phyloP scores from a whole-genome alignment of 345 rosid species.

The Litchi chinensis region DNA sequence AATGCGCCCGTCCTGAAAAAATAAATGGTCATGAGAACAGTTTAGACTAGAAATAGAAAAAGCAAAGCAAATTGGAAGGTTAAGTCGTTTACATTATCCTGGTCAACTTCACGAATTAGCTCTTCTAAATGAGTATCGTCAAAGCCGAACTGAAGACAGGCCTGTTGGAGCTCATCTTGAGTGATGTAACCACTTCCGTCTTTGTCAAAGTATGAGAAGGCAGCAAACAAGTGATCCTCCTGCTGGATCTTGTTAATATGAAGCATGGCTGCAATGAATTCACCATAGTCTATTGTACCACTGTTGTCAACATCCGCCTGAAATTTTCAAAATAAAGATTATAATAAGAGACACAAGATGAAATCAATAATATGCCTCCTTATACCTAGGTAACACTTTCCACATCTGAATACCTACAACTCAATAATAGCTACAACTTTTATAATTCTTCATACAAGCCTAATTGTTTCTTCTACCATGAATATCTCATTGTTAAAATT shows the following conservation, averaged over 20 bases:
- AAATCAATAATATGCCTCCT: not conserved
- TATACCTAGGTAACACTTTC: not conserved
- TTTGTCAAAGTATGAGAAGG: conserved; percentile 86
- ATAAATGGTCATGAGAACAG: not conserved
- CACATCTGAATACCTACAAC: not conserved
- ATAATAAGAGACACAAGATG: not conserved
- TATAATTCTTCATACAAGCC: not conserved
- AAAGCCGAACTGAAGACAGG: conserved; percentile 76
- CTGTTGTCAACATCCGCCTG: conserved; percentile 95
- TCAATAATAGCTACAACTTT: not conserved
- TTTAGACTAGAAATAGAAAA: not conserved
- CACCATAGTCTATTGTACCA: conserved; percentile 89
- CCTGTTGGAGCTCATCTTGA: conserved; percentile 81
- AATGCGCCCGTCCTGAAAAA: conserved; percentile 76
- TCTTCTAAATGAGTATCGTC: conserved; percentile 66
- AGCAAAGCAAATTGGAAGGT: not conserved
- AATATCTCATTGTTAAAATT: too few relatives aligned
- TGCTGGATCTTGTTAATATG: conserved; percentile 82
- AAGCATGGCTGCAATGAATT: conserved; percentile 92
- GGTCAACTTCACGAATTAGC: conserved; percentile 73
- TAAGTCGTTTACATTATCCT: conserved; percentile 59
- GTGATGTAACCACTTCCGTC: conserved; percentile 97
- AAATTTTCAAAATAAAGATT: conserved; percentile 12
- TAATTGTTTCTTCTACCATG: not conserved
- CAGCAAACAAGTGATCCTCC: conserved; percentile 84